phyloP scores from a whole-genome alignment of 2,329 filamentous ascomycete species.

The Didymella sp. region DNA sequence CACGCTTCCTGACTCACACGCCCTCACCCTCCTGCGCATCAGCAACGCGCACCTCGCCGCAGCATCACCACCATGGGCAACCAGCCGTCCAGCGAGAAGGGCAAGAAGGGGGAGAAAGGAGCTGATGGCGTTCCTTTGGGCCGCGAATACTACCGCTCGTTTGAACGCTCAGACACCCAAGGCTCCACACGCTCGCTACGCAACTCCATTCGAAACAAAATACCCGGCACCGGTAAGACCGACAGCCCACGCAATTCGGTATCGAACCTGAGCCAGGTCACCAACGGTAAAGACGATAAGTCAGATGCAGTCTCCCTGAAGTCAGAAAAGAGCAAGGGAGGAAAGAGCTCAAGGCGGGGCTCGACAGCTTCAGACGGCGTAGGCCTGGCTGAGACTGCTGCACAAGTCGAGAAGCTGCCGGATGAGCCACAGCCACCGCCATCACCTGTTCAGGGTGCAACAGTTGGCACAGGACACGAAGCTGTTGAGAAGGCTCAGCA shows the following conservation, averaged over 20 bases:
- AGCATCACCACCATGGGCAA: constrained; percentile 70
- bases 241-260: constrained; percentile 85
- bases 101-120: constrained; percentile 54
- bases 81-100: constrained; percentile 69
- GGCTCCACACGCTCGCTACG: constrained; percentile 88
- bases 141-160: constrained; percentile 79
- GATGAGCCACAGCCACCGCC: constrained; percentile 66
- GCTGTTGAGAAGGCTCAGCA: constrained; percentile 82
- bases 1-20: constrained; percentile 17
- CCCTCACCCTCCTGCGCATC: constrained; percentile 9
- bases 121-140: constrained; percentile 69
- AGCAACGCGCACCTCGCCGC: constrained; percentile 18
- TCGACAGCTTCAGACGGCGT: constrained; percentile 47
- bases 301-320: constrained; percentile 77
- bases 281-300: constrained; percentile 66
- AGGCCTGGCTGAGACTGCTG: constrained; percentile 37
- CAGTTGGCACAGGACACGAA: constrained; percentile 74
- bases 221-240: constrained; percentile 71
- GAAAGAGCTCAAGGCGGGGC: constrained; percentile 44
- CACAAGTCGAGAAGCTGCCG: constrained; percentile 41
- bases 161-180: constrained; percentile 90
- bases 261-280: constrained; percentile 56
- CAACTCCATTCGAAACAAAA: constrained; percentile 83
- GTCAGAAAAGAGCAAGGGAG: constrained; percentile 67
- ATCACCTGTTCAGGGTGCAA: constrained; percentile 83